Evolutionary conservation across 352 stramenopile genomes (phyloP), one percentile per base, ranked within the genome.

Genomic region (Globisporangium paroecandrum): DNA sequence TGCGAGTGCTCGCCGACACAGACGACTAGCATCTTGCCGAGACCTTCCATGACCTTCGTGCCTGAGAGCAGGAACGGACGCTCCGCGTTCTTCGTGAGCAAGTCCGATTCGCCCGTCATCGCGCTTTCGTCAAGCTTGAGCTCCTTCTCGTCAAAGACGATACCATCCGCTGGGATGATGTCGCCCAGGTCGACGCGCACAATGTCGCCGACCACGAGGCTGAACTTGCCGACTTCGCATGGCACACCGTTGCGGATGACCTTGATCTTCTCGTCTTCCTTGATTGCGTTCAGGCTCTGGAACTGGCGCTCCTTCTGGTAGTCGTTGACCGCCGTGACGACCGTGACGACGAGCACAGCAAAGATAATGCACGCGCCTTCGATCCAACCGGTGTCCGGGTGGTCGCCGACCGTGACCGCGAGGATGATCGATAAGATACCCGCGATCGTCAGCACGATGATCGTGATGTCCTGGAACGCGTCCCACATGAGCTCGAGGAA

Each of bases 251-350:
- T 84, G 65, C 87, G 80, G 47, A 87, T 75, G 7, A 90, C 87
- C 67, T 93, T 95, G 61, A 91, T 90, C 70, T 85, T 88, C 62
- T 91, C 83, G 59, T 87, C 76, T 55, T 91, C 85, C 65, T 91
- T 93, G 43, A 89, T 70, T 20, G 82, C 85, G 61, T 97, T 93
- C 38, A 98, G 70, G 13, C 74, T 76, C 22, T 83, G 75, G 71
- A 98, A 98, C 73, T 97, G 89, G 46, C 91, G 74, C 66, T 97
- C 89, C 75, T 97, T 97, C 72, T 90, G 85, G 70, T 97, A 97
- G 70, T 98, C 90, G 66, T 97, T 97, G 34, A 85, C 66, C 38
- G 90, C 90, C 32, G 90, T 95, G 9, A 98, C 89, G 20, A 87
- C 77, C 5, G 89, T 90, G 6, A 98, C 91, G 15, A 98, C 78